Percentiles rank a stretch among this genome's conserved stretches.
Conservation (phyloP, 2,329 filamentous ascomycete genomes). For the Colletotrichum lindemuthianum region DNA sequence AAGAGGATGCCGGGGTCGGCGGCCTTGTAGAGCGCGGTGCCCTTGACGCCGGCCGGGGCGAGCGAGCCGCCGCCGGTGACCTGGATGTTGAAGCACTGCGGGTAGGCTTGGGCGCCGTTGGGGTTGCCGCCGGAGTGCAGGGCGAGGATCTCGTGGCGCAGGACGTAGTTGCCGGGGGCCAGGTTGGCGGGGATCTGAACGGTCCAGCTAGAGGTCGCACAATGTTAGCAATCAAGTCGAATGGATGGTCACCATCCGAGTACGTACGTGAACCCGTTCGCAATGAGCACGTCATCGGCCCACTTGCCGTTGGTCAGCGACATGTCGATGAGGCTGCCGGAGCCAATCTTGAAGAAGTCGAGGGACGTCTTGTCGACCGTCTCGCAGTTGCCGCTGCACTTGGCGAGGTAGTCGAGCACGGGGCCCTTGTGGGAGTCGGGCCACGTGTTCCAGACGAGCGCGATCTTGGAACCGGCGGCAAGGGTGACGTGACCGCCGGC, state of each 20-base stretch:
- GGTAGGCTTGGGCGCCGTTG: slow-evolving; percentile 60
- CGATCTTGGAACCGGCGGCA: slow-evolving; percentile 66
- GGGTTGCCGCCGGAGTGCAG: slow-evolving; percentile 58
- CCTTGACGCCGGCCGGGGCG: slow-evolving; percentile 45
- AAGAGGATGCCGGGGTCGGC: slow-evolving; percentile 48
- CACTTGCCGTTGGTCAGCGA: slow-evolving; percentile 57
- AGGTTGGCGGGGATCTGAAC: slow-evolving; percentile 59
- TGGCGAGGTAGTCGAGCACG: slow-evolving; percentile 69
- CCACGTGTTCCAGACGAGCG: slow-evolving; percentile 74
- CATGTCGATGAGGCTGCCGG: slow-evolving; percentile 60
- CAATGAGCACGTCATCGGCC: slow-evolving; percentile 64
- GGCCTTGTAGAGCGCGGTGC: slow-evolving; percentile 49
- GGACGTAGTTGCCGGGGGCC: slow-evolving; percentile 62
- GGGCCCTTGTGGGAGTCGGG: slow-evolving; percentile 71
- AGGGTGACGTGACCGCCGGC: slow-evolving; percentile 55
- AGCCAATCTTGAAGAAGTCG: slow-evolving; percentile 69
- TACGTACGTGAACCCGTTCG: slow-evolving; percentile 51
- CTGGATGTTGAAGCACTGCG: slow-evolving; percentile 61
- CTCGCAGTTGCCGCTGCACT: slow-evolving; percentile 61
- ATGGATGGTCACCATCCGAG: no score
- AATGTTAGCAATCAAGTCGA: no score
- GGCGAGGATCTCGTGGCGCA: slow-evolving; percentile 66
- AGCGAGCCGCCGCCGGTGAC: slow-evolving; percentile 52
- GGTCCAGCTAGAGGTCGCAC: slow-evolving; percentile 44
- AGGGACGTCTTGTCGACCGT: slow-evolving; percentile 61